Percentiles rank a stretch among this genome's conserved stretches.
Evolutionary conservation across 2,329 filamentous ascomycete species (phyloP).

Genomic region (Penicillium sclerotigenum): DNA sequence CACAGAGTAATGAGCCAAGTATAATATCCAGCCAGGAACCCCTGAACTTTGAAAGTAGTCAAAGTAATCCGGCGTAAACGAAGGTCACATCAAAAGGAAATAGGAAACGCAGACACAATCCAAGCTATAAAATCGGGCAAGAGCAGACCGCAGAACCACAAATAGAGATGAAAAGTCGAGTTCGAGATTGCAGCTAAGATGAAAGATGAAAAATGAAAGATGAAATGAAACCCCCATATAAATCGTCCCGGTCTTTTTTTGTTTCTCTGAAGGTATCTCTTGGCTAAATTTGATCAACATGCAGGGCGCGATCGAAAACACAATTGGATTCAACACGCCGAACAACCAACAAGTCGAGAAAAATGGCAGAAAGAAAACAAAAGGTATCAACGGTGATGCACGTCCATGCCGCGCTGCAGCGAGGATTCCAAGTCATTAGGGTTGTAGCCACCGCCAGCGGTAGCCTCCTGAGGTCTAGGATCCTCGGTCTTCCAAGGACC

Average conservation of each 20-base stretch:
- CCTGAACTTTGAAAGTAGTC: too few relatives aligned
- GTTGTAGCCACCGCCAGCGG: conserved; percentile 40
- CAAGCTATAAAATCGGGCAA: neutral
- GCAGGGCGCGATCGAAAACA: conserved; percentile 16
- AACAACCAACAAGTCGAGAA: conserved; percentile 11
- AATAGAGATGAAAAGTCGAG: neutral
- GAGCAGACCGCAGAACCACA: neutral
- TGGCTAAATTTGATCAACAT: conserved; percentile 29
- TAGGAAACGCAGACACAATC: neutral
- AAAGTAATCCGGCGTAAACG: too few relatives aligned
- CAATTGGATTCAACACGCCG: conserved; percentile 10
- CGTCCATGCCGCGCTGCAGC: conserved; percentile 58
- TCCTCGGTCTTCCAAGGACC: conserved; percentile 57
- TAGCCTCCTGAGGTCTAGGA: conserved; percentile 59
- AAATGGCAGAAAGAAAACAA: neutral
- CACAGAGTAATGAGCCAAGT: neutral
- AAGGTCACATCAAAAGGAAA: neutral
- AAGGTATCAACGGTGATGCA: conserved; percentile 27
- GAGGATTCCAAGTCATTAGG: conserved; percentile 49
- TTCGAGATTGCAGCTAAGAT: neutral
- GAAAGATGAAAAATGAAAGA: neutral
- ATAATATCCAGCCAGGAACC: neutral
- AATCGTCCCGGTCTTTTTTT: conserved; percentile 21
- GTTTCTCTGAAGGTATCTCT: conserved; percentile 27
- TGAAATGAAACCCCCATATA: conserved; percentile 12